These are phyloP conservation scores for Mytilinidion resinicola DNA, from an alignment of 495 filamentous ascomycete genomes.

Conservation along the genomic window DNA sequence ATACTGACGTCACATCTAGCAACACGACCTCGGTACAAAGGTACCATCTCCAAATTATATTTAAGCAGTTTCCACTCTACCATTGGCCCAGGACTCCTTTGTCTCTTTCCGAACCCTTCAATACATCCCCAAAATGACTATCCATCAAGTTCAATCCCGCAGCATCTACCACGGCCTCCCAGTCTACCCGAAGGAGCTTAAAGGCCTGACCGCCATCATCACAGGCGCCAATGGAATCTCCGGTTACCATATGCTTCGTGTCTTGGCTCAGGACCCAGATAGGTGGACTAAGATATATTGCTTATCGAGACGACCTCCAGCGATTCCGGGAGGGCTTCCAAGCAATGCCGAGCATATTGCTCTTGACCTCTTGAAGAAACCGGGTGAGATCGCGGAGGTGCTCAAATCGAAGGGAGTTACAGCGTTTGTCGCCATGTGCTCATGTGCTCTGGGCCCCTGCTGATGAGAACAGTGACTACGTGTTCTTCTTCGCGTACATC, in stretches of 20 bases:
- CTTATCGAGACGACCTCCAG: conserved; percentile 41
- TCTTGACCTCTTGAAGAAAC: conserved; percentile 42
- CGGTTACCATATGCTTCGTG: conserved; percentile 44
- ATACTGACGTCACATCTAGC: too few relatives aligned
- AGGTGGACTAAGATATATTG: conserved; percentile 51
- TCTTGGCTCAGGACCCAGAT: conserved; percentile 40
- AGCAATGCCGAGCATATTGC: conserved; percentile 42
- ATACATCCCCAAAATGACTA: background rate
- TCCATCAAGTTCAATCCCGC: conserved; percentile 29
- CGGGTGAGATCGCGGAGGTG: conserved; percentile 37
- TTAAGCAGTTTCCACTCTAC: background rate
- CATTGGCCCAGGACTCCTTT: background rate
- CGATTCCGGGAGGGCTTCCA: conserved; percentile 32
- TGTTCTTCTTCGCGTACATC: conserved; percentile 53
- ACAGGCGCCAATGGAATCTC: conserved; percentile 50
- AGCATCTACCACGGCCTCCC: conserved; percentile 47
- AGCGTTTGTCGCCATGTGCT: conserved; percentile 6
- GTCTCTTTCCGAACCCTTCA: conserved; percentile 18
- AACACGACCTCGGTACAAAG: too few relatives aligned
- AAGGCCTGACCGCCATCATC: conserved; percentile 46
- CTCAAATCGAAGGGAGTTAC: conserved; percentile 35
- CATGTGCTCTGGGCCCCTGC: background rate
- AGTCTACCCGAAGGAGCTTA: conserved; percentile 34
- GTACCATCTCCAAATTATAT: background rate
- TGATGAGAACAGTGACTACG: conserved; percentile 37